Base-by-base conservation (phyloP, 148 eudicot genomes). In the Rhododendron simsii region DNA sequence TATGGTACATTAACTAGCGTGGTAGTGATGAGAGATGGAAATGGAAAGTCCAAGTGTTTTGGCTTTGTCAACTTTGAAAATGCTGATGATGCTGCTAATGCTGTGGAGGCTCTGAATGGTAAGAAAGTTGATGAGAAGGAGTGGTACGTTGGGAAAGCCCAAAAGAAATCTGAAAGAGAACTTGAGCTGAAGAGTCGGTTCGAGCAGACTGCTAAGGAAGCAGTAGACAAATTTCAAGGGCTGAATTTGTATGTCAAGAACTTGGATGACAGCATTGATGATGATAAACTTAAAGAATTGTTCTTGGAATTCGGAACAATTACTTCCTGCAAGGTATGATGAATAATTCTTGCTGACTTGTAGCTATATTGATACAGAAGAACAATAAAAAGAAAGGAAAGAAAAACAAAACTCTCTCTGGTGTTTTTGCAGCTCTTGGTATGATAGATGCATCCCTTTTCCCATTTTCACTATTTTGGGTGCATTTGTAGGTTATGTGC, bases 211-310 rank as follows among this genome's bases (percentile, higher is more conserved):
- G 86, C 90, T 53, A 93, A 91, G 87, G 95, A 92, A 90, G 87
- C 88, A 28, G 93, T 86, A 37, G 95, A 92, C 81, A 93, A 93
- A 82, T 93, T 88, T 87, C 95, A 90, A 75, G 95, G 95, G 23
- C 82, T 90, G 82, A 93, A 93, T 88, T 87, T 93, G 87, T 93
- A 93, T 21, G 81, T 93, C 41, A 93, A 93, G 80, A 93, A 93
- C 80, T 87, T 92, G 90, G 98, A 95, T 90, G 98, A 95, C 83
- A 92, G 86, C 86, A 83, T 94, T 86, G 94, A 94, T 89, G 98
- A 95, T 89, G 98, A 95, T 15, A 95, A 94, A 84, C 93, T 95
- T 5, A 95, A 90, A 88, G 98, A 95, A 84, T 35, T 95, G 82
- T 95, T 95, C 86, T 82, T 93, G 0, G 96, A 94, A 88, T 93